A percentile compares a stretch with the other conserved stretches of the same genome.
Evolutionary conservation across 2,329 filamentous ascomycete genomes (phyloP).

Genomic region (Arthrinium puccinioides): DNA sequence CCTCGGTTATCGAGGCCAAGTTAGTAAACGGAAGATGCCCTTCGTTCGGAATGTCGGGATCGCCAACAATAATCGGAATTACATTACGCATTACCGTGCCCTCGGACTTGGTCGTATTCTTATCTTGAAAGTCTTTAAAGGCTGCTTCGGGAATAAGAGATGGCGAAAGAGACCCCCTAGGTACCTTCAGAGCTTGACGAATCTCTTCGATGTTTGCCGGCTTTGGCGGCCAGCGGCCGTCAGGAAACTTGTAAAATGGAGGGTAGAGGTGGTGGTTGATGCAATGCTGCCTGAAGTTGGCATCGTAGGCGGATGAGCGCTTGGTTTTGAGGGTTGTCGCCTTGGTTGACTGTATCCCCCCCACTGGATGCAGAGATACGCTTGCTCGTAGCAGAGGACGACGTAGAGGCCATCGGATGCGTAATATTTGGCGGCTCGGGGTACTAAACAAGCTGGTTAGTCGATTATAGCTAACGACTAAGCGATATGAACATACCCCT

Average conservation of each 20-base stretch:
- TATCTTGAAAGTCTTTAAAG: slow-evolving; percentile 12
- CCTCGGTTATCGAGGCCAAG: slow-evolving; percentile 5
- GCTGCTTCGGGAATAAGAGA: slow-evolving; percentile 8
- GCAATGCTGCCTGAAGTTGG: slow-evolving; percentile 16
- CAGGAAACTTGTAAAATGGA: slow-evolving; percentile 1
- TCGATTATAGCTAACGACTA: slow-evolving; percentile 4
- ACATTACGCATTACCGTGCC: slow-evolving; percentile 6
- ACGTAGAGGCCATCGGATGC: slow-evolving; percentile 10
- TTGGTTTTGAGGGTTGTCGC: slow-evolving; percentile 7
- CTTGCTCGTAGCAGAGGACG: slow-evolving; percentile 8
- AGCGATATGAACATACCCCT: slow-evolving; percentile 17
- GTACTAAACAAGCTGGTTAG: slow-evolving; percentile 14
- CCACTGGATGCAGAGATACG: too few species aligned
- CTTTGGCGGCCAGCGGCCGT: background rate
- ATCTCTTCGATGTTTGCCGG: slow-evolving; percentile 6
- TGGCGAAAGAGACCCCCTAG: slow-evolving; percentile 11
- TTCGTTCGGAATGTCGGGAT: slow-evolving; percentile 6
- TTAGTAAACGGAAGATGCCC: slow-evolving; percentile 8
- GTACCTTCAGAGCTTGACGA: background rate
- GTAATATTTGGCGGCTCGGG: slow-evolving; percentile 10
- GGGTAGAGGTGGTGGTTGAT: slow-evolving; percentile 15
- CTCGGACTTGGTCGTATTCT: slow-evolving; percentile 6
- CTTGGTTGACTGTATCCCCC: slow-evolving; percentile 8
- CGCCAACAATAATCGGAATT: slow-evolving; percentile 5
- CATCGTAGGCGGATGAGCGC: slow-evolving; percentile 18